Evolutionary conservation across 179 eudicot genomes (phyloP), one percentile per base, ranked within the genome.

Genomic region (Camellia oleifera): DNA sequence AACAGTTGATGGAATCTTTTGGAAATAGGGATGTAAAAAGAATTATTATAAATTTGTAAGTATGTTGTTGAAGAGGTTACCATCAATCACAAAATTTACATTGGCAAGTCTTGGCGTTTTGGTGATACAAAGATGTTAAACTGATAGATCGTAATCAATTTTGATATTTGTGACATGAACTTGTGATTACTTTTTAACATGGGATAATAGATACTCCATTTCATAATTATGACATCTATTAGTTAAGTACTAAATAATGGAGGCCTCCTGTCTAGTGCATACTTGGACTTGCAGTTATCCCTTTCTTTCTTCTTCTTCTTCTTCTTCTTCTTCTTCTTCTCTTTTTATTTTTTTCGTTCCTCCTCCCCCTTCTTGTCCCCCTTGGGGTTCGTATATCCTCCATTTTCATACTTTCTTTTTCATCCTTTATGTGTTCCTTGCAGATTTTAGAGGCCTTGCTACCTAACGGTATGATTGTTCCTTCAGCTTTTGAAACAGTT

Each of bases 401-500:
- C 2, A 3, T 77, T 7, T 67, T 20, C 60, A 13, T 17, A 10
- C n/a, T 62, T 26, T 20, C 20, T n/a, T 42, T 77, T 45, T 79
- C 62, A 69, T 50, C 74, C 52, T 17, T 81, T 18, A 44, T 78
- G 68, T 6, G 18, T 13, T 68, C 4, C 64, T 61, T 80, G 84
- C 91, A 95, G 99, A 80, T 95, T 23, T 89, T 93, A 71, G 92
- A 89, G 83, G 93, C 87, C 61, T 89, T 95, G 87, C 86, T 95
- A 76, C 98, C 99, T 13, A 80, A 83, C 69, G 90, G 86, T 68
- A 72, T 85, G 90, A 83, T 89, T 75, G 75, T 94, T 84, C 98
- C 97, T 84, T 92, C 98, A 26, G 90, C 94, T 69, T 95, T 92
- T 81, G 99, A 94, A 87, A 88, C 88, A 18, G 94, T 95, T 68